Base-by-base conservation (phyloP, 768 basidiomycete genomes). In the Cyclocybe cylindracea region DNA sequence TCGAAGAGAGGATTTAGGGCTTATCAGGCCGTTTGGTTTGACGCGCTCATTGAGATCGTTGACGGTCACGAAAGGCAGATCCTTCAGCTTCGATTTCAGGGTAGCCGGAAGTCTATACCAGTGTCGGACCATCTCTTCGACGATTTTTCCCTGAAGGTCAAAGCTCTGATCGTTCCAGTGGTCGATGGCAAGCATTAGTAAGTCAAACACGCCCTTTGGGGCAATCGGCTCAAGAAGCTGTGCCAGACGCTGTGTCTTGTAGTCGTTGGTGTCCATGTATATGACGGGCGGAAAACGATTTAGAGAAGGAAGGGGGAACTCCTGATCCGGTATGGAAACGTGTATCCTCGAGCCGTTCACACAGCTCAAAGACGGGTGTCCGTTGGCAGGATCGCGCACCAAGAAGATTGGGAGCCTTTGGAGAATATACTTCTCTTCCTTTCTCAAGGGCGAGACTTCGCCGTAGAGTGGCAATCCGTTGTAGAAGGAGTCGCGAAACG, bases 1-100 rank as follows among this genome's bases (percentile, higher is more conserved):
- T 4, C 58, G 46, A 13, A 75, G 55, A 0, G 46, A 37, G 1
- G 72, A 69, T 0, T 45, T n/a, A 2, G 74, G 71, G 51, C 74
- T 65, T 31, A 74, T 53, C 4, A 66, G 49, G 7, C 66, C 44
- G 7, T 41, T 32, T 0, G 74, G 71, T 7, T 60, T 24, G 2
- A 43, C 38, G 7, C 42, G 57, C 10, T 46, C 50, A 10, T 31
- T 31, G 6, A 38, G 41, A 5, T 61, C 66, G 31, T 60, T 56
- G 2, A 55, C 36, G 7, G 56, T 58, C 3, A 76, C 60, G 43
- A 76, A 76, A 0, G 51, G 58, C 11, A 76, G 54, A 1, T 39
- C 36, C 3, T 65, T 51, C 7, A 66, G 40, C 10, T 44, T 39
- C 10, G 39, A 16, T 7, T 32, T 46, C 6, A 48, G 31, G 7